A percentile compares a stretch with the other conserved stretches of the same genome.
Conservation (phyloP, 768 basidiomycete genomes). For the Sarcodon sp. region DNA sequence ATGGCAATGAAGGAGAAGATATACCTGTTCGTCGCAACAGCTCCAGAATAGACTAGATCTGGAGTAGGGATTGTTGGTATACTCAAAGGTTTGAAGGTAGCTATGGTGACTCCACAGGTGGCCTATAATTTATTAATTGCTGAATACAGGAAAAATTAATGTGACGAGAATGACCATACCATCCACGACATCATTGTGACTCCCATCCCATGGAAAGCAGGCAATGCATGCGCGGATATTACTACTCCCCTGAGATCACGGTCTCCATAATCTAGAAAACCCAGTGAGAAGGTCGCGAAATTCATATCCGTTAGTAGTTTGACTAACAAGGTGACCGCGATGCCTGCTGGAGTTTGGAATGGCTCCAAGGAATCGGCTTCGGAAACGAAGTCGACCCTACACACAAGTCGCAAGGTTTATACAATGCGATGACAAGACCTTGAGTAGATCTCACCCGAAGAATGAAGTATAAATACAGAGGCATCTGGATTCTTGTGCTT, state of each 20-base stretch:
- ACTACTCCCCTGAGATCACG: conserved; percentile 11
- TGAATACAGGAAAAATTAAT: not conserved
- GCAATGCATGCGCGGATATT: conserved; percentile 16
- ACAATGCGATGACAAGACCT: not conserved
- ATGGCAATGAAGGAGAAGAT: not conserved
- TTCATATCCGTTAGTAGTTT: not conserved
- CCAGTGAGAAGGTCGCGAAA: not conserved
- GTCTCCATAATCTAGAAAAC: conserved; percentile 9
- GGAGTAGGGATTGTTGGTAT: conserved; percentile 18
- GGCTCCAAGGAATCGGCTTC: conserved; percentile 13
- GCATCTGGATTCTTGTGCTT: conserved; percentile 7
- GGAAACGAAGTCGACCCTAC: conserved; percentile 16
- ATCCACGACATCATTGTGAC: conserved; percentile 12
- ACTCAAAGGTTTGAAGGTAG: conserved; percentile 15
- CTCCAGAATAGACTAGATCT: conserved; percentile 14
- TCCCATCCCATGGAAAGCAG: conserved; percentile 20
- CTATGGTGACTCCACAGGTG: conserved; percentile 13
- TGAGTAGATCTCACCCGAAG: conserved; percentile 10
- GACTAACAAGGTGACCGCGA: conserved; percentile 1
- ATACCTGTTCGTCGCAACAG: conserved; percentile 8
- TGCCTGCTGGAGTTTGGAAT: conserved; percentile 2
- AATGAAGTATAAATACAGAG: conserved; percentile 14
- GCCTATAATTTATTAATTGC: conserved; percentile 7
- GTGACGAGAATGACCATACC: conserved; percentile 5
- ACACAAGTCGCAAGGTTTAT: not conserved